Evolutionary conservation across 495 filamentous ascomycete genomes (phyloP).

Genomic region (Neurospora sp.): DNA sequence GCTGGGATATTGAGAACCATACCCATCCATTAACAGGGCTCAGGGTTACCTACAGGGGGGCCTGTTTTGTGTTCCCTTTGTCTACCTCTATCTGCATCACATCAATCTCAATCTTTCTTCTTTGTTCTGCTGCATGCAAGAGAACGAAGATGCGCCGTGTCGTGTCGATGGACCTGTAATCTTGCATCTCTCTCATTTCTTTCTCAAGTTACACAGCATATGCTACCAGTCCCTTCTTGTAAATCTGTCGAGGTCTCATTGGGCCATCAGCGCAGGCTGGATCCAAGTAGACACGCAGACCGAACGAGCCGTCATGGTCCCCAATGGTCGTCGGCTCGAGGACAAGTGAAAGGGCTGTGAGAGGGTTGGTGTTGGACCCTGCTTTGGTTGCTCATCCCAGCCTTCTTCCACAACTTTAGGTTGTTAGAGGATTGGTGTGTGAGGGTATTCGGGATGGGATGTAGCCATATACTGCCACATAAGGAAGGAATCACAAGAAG

Average conservation of each 20-base stretch:
- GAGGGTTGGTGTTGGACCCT: neutral
- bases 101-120: neutral
- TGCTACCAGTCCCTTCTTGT: neutral
- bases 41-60: neutral
- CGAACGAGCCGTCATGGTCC: neutral
- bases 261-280: neutral
- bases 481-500: neutral
- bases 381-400: neutral
- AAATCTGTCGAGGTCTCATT: neutral
- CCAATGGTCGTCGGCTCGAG: neutral
- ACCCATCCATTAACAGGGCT: neutral
- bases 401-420: neutral
- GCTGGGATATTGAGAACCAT: neutral
- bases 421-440: neutral
- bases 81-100: neutral
- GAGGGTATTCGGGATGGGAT: neutral
- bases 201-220: neutral
- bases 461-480: neutral
- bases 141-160: neutral
- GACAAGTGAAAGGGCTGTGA: neutral
- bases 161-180: neutral
- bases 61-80: neutral
- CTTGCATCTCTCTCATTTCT: neutral
- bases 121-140: neutral
- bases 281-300: neutral